Percentiles rank a stretch among this genome's conserved stretches.
These are phyloP conservation scores for Tetrahymena borealis DNA, from an alignment of 73 alveolate species.

Conservation along the genomic window DNA sequence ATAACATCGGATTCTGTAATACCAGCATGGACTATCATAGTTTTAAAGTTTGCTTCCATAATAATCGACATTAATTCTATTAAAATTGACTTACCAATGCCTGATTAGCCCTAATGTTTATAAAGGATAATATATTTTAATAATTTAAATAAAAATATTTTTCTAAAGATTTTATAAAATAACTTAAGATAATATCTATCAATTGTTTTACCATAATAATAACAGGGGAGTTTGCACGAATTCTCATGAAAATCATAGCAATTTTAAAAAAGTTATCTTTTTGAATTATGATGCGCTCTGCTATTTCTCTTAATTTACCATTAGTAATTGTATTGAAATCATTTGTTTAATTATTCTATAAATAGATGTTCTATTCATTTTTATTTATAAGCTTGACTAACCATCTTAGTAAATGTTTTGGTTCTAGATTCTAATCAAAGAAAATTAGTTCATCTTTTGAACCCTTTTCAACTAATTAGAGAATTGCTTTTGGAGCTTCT, in stretches of 20 bases:
- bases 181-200: too few species aligned
- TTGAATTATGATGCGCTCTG: background rate
- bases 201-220: conserved; percentile 54
- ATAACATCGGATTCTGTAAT: conserved; percentile 50
- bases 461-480: background rate
- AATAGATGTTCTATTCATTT: background rate
- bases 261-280: conserved; percentile 66
- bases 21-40: conserved; percentile 65
- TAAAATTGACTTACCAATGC: conserved; percentile 67
- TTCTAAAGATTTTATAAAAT: too few species aligned
- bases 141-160: background rate
- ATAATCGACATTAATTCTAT: conserved; percentile 43
- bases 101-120: conserved; percentile 80
- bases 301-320: background rate
- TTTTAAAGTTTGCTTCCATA: conserved; percentile 48
- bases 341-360: background rate
- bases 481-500: background rate
- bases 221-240: conserved; percentile 57
- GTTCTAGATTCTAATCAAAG: background rate
- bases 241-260: conserved; percentile 55
- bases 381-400: background rate
- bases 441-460: background rate
- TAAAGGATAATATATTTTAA: background rate
- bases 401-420: background rate
- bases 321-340: background rate